Evolutionary conservation across 176 grass and related monocot species (phyloP).

Genomic region (Leersia perrieri): DNA sequence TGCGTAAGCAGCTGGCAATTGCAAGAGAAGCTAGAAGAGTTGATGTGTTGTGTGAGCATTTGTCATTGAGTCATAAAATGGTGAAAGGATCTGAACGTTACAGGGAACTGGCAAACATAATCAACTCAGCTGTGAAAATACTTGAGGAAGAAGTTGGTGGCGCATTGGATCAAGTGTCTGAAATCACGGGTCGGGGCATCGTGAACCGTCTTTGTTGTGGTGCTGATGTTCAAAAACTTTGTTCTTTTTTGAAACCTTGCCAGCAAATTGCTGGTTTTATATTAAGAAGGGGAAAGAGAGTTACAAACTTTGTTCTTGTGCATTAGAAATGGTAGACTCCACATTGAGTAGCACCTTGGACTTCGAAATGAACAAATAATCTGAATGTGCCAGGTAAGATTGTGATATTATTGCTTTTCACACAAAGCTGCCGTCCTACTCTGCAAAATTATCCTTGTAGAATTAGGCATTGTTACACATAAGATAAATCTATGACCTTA

Average conservation of each 20-base stretch:
- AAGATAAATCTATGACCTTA: not conserved
- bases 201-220: conserved; percentile 79
- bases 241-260: no score
- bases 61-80: conserved; percentile 72
- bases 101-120: conserved; percentile 54
- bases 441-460: not conserved
- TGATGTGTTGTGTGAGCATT: conserved; percentile 75
- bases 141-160: conserved; percentile 80
- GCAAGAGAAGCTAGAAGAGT: conserved; percentile 80
- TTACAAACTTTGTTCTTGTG: conserved; percentile 72
- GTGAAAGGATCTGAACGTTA: conserved; percentile 66
- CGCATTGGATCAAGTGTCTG: conserved; percentile 63
- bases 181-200: conserved; percentile 59
- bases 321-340: conserved; percentile 65
- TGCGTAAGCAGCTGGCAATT: conserved; percentile 66
- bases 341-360: conserved; percentile 37
- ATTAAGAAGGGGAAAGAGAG: no score
- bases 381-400: conserved; percentile 41
- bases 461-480: not conserved
- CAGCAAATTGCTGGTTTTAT: no score
- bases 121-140: conserved; percentile 53
- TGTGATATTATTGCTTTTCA: not conserved
- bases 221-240: conserved; percentile 87
- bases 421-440: not conserved
- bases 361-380: conserved; percentile 31